Conservation (phyloP, 495 filamentous ascomycete species). For the Haplographium delicatum region DNA sequence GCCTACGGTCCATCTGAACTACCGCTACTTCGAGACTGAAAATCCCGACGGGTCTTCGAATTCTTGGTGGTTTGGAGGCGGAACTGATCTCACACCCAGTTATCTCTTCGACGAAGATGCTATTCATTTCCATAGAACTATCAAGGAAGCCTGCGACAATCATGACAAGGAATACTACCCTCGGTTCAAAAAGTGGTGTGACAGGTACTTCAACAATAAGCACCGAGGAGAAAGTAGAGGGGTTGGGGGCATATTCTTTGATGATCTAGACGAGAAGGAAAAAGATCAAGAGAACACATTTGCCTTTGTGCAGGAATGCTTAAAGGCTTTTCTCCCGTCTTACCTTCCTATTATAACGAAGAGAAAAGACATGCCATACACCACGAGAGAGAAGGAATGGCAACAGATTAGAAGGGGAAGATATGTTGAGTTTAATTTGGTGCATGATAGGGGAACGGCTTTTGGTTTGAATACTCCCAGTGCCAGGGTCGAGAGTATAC, state of each 20-base stretch:
- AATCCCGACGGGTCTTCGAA: conserved; percentile 66
- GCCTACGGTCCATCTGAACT: conserved; percentile 96
- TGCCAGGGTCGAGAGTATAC: conserved; percentile 87
- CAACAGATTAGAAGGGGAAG: conserved; percentile 88
- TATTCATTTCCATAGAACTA: conserved; percentile 89
- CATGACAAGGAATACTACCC: conserved; percentile 92
- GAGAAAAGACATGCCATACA: conserved; percentile 88
- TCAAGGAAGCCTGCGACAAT: conserved; percentile 90
- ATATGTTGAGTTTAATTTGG: conserved; percentile 98
- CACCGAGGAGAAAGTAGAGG: conserved; percentile 88
- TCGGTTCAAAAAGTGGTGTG: conserved; percentile 96
- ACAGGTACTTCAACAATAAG: conserved; percentile 91
- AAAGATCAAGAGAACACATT: conserved; percentile 89
- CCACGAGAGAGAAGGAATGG: conserved; percentile 83
- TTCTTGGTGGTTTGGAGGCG: conserved; percentile 97
- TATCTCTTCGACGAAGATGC: conserved; percentile 97
- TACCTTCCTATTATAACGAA: conserved; percentile 85
- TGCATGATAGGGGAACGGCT: conserved; percentile 92
- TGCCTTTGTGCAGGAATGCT: conserved; percentile 79
- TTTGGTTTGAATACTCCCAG: conserved; percentile 94
- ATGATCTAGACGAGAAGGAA: conserved; percentile 83
- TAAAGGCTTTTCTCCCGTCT: conserved; percentile 82
- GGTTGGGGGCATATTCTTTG: conserved; percentile 96
- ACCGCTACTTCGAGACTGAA: conserved; percentile 96
- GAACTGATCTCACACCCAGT: conserved; percentile 85